Evolutionary conservation across 2,329 filamentous ascomycete species (phyloP).

Genomic region (Dendrostoma leiphaemia): DNA sequence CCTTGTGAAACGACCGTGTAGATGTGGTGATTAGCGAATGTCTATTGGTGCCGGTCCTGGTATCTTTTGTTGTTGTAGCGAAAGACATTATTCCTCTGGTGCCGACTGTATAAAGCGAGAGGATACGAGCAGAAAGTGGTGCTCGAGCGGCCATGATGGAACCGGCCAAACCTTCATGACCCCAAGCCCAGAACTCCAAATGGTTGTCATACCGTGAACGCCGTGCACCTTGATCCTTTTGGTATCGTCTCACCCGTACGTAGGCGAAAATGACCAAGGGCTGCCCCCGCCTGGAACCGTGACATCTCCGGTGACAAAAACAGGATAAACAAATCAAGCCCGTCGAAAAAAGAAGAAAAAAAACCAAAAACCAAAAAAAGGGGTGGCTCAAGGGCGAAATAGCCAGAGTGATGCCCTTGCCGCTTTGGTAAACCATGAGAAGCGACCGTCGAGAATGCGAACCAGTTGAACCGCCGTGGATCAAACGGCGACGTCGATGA

Average conservation of each 20-base stretch:
- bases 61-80: constrained; percentile 14
- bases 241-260: background rate
- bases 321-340: background rate
- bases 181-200: background rate
- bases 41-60: constrained; percentile 8
- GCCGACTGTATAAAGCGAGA: constrained; percentile 1
- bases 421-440: background rate
- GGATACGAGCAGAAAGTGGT: constrained; percentile 11
- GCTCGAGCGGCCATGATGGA: constrained; percentile 6
- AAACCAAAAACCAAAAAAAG: background rate
- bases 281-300: too few species aligned
- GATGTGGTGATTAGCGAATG: constrained; percentile 17
- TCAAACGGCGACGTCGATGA: background rate
- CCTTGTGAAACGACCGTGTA: constrained; percentile 14
- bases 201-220: background rate
- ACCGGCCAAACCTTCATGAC: background rate
- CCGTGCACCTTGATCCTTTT: constrained; percentile 3
- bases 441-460: background rate
- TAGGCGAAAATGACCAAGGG: background rate
- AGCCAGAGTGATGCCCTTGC: background rate
- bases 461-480: too few species aligned
- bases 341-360: background rate
- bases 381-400: background rate
- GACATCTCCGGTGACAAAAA: background rate
- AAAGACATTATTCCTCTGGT: constrained; percentile 15